These are phyloP conservation scores for Colletotrichum incanum DNA, from an alignment of 2,329 filamentous ascomycete genomes.

Conservation along the genomic window DNA sequence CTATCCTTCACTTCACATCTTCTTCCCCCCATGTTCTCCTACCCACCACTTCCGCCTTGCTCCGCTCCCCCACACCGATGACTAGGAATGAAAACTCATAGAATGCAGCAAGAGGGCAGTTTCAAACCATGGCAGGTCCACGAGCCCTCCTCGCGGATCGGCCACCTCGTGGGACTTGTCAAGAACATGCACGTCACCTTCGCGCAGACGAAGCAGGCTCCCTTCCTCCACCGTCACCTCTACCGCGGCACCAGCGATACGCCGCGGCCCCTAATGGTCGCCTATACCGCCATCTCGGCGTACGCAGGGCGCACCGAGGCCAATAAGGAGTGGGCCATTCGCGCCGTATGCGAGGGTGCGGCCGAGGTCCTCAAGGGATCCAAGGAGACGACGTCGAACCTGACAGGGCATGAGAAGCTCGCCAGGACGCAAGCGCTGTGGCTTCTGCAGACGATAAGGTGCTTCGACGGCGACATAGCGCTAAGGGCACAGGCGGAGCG, in stretches of 20 bases:
- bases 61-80: not conserved
- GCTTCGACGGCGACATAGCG: slow-evolving; percentile 61
- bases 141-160: slow-evolving; percentile 54
- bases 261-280: slow-evolving; percentile 57
- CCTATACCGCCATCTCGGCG: slow-evolving; percentile 57
- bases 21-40: not conserved
- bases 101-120: slow-evolving; percentile 11
- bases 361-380: slow-evolving; percentile 52
- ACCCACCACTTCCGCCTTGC: not conserved
- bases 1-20: not conserved
- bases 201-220: slow-evolving; percentile 54
- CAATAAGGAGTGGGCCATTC: slow-evolving; percentile 58
- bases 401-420: slow-evolving; percentile 57
- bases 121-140: slow-evolving; percentile 51
- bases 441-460: slow-evolving; percentile 58
- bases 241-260: slow-evolving; percentile 55
- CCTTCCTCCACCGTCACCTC: slow-evolving; percentile 61
- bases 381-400: not conserved
- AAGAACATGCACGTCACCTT: slow-evolving; percentile 54
- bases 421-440: slow-evolving; percentile 61
- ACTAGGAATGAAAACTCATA: slow-evolving; percentile 11
- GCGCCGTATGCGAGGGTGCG: slow-evolving; percentile 56
- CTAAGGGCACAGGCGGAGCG: slow-evolving; percentile 59
- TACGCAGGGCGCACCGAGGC: slow-evolving; percentile 56
- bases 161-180: slow-evolving; percentile 53